Percentiles rank a stretch among this genome's conserved stretches.
These are phyloP conservation scores for Aspergillus funiculosus DNA, from an alignment of 495 filamentous ascomycete species.

Conservation along the genomic window DNA sequence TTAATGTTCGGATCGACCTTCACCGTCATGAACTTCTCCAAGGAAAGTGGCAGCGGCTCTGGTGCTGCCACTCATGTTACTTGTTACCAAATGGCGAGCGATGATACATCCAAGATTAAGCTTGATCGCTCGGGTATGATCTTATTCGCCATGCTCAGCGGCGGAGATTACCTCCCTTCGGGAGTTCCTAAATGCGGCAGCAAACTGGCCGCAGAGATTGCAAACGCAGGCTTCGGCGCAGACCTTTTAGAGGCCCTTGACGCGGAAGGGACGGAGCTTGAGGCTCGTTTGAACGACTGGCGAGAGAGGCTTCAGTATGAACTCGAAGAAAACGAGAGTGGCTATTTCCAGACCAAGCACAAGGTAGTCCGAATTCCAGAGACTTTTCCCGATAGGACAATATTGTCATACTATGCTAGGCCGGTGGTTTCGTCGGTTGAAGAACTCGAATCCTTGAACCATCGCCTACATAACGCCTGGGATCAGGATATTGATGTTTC, in stretches of 20 bases:
- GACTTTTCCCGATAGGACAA: conserved; percentile 68
- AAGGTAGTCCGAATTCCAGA: conserved; percentile 70
- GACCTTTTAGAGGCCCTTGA: conserved; percentile 59
- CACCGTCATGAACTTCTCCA: conserved; percentile 78
- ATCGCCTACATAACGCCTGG: conserved; percentile 49
- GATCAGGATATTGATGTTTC: conserved; percentile 58
- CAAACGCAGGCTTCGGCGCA: conserved; percentile 78
- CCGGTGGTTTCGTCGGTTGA: conserved; percentile 66
- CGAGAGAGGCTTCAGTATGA: conserved; percentile 68
- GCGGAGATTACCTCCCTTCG: conserved; percentile 89
- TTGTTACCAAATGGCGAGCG: conserved; percentile 56
- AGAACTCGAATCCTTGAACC: conserved; percentile 53
- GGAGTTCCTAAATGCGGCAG: conserved; percentile 84
- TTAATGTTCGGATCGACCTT: conserved; percentile 90
- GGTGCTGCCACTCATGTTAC: conserved; percentile 82
- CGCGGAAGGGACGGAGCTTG: conserved; percentile 41
- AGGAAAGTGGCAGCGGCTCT: conserved; percentile 55
- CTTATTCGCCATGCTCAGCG: conserved; percentile 88
- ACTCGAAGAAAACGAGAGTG: conserved; percentile 75
- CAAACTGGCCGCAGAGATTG: conserved; percentile 83
- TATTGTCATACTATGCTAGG: conserved; percentile 80
- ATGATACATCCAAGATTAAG: conserved; percentile 37
- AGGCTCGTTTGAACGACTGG: conserved; percentile 58
- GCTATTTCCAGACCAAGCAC: conserved; percentile 71
- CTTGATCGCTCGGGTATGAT: conserved; percentile 88